Evolutionary conservation across 768 basidiomycete genomes (phyloP).

Genomic region (Imleria badia): DNA sequence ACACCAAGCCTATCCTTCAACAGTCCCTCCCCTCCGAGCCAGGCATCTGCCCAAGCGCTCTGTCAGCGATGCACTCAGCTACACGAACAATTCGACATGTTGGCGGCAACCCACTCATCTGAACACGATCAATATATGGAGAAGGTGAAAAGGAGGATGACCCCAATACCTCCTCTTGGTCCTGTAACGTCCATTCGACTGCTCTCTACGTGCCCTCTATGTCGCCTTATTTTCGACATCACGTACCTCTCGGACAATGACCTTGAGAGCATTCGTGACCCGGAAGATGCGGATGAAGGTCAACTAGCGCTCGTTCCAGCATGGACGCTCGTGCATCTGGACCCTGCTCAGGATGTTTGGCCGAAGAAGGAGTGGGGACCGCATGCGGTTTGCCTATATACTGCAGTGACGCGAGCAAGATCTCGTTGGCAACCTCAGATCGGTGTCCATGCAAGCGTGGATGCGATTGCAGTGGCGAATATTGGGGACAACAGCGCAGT

Average conservation of each 20-base stretch:
- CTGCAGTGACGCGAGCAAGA: not conserved
- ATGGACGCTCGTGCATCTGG: constrained; percentile 2
- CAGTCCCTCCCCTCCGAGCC: not conserved
- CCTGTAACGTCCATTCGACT: not conserved
- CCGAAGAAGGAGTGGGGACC: not conserved
- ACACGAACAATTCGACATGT: not conserved
- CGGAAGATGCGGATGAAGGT: not conserved
- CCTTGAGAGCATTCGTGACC: not conserved
- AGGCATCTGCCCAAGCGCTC: not conserved
- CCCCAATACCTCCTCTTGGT: not conserved
- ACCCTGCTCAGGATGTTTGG: not conserved
- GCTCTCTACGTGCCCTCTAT: not conserved
- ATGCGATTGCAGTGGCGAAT: not conserved
- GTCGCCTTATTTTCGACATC: not conserved
- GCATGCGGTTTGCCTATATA: not conserved
- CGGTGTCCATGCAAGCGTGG: not conserved
- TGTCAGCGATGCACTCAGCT: not conserved
- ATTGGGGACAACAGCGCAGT: not conserved
- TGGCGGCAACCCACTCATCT: not conserved
- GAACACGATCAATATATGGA: not conserved
- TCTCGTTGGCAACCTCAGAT: constrained; percentile 5
- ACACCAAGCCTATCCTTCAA: not conserved
- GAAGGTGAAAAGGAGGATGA: not conserved
- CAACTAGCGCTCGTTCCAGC: not conserved
- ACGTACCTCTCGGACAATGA: not conserved